Conservation (phyloP, 768 basidiomycete species). For the Amanita pseudoporphyria region DNA sequence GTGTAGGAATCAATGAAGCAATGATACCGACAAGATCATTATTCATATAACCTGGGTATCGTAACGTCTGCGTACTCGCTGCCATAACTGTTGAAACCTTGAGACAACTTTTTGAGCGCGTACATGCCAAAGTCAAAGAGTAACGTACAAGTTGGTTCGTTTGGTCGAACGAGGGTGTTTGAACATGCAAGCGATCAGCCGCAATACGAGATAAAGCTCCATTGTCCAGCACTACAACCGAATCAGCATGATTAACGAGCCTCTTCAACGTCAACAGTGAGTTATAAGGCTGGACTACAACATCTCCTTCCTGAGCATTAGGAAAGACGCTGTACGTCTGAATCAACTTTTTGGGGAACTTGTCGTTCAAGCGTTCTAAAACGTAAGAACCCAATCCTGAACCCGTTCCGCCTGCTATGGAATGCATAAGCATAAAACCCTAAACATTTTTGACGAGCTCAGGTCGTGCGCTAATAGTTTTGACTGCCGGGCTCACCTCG, state of each 20-base stretch:
- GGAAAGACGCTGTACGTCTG: slow-evolving; percentile 99
- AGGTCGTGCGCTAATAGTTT: not conserved
- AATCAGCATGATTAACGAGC: slow-evolving; percentile 92
- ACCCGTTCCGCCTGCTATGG: slow-evolving; percentile 97
- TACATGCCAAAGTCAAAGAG: not conserved
- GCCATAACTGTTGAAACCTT: slow-evolving; percentile 98
- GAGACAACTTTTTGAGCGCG: not conserved
- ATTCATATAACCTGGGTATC: slow-evolving; percentile 99
- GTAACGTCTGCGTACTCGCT: slow-evolving; percentile 91
- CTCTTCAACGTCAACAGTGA: slow-evolving; percentile 88
- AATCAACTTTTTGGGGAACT: slow-evolving; percentile 97
- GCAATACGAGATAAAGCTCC: slow-evolving; percentile 89
- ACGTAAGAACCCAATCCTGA: slow-evolving; percentile 98
- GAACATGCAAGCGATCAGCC: slow-evolving; percentile 82
- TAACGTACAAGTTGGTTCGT: slow-evolving; percentile 79
- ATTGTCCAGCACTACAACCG: slow-evolving; percentile 95
- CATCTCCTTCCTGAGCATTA: slow-evolving; percentile 86
- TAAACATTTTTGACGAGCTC: slow-evolving; percentile 20
- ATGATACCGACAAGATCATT: slow-evolving; percentile 97
- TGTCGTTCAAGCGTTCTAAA: slow-evolving; percentile 92
- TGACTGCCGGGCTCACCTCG: slow-evolving; percentile 46
- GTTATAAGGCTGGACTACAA: slow-evolving; percentile 99
- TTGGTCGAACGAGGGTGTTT: slow-evolving; percentile 84
- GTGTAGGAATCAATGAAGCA: slow-evolving; percentile 93
- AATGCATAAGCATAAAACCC: slow-evolving; percentile 99